These are phyloP conservation scores for Saturnispora dispora DNA, from an alignment of 805 yeast genomes.

Conservation along the genomic window DNA sequence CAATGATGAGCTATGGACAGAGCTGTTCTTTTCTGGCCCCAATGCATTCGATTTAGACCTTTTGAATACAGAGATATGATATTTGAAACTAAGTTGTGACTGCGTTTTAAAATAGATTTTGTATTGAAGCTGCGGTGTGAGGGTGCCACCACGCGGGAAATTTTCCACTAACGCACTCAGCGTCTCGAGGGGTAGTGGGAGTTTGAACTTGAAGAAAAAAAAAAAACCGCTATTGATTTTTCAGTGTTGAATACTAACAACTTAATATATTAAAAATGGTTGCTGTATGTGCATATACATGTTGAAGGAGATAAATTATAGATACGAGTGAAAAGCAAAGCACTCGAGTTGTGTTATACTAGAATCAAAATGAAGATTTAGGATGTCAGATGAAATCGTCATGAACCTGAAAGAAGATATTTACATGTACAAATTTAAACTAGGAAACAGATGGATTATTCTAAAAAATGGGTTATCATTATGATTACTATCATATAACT, in stretches of 20 bases:
- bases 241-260: neutral
- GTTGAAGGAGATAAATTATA: neutral
- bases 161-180: neutral
- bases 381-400: no score
- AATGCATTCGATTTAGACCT: conserved; percentile 2
- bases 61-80: neutral
- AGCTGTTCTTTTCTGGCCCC: conserved; percentile 29
- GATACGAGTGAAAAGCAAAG: neutral
- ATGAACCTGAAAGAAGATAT: no score
- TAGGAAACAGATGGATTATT: no score
- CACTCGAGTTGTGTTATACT: neutral
- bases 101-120: conserved; percentile 8
- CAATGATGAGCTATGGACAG: conserved; percentile 69
- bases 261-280: conserved; percentile 20
- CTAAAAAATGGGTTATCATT: no score
- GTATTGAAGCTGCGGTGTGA: conserved; percentile 8
- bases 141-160: conserved; percentile 5
- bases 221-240: conserved; percentile 1
- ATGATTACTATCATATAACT: no score
- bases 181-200: neutral
- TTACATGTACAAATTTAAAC: no score
- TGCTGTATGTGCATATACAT: conserved; percentile 21
- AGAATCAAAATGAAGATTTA: neutral
- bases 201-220: neutral
- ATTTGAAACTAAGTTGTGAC: conserved; percentile 10